phyloP scores from a whole-genome alignment of 345 rosid genomes.

The Citrus inodora region DNA sequence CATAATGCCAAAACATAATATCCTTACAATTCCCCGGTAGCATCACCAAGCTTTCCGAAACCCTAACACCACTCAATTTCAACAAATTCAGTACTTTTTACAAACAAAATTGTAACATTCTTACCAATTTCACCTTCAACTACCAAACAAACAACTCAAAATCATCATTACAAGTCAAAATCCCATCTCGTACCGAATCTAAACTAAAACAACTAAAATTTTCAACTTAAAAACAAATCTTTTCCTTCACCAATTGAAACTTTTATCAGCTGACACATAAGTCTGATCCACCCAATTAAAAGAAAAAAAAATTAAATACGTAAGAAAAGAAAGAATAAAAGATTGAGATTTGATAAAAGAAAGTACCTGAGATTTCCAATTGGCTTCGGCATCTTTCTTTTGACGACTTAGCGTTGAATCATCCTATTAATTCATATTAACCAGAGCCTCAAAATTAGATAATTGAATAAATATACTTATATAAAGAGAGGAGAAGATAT shows the following conservation, averaged over 20 bases:
- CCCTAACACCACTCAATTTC: neutral
- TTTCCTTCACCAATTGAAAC: neutral
- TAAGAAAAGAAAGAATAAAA: neutral
- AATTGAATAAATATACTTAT: neutral
- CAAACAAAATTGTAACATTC: neutral
- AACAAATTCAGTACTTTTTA: neutral
- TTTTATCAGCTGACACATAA: neutral
- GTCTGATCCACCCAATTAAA: neutral
- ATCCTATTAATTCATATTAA: constrained; percentile 40
- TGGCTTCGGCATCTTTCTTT: constrained; percentile 98
- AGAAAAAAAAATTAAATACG: neutral
- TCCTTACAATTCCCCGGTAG: neutral
- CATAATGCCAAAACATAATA: neutral
- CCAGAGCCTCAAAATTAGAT: neutral
- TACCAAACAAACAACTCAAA: neutral
- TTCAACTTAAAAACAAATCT: neutral
- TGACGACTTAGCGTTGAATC: constrained; percentile 77
- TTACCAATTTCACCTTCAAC: neutral
- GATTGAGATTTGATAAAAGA: neutral
- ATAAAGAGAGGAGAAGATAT: no score
- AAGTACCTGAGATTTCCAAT: constrained; percentile 89
- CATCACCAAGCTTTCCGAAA: neutral
- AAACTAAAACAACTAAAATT: neutral
- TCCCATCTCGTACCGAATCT: neutral
- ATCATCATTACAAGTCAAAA: neutral